Evolutionary conservation across 75 land plant genomes (phyloP).

Genomic region (Pinus tabuliformis): DNA sequence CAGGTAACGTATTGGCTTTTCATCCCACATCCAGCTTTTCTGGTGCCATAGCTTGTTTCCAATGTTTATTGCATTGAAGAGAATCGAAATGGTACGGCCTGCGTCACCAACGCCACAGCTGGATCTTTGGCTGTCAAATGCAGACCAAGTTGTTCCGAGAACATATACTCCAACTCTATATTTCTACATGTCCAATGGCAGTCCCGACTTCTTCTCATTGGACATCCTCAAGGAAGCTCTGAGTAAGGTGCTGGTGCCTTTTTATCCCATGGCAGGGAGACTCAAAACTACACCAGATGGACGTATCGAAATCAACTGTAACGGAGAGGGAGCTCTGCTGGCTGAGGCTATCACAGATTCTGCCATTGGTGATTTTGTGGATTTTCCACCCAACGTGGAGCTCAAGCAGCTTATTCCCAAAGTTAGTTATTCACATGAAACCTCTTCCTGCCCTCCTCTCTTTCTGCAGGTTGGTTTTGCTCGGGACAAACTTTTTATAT

Average conservation of each 20-base stretch:
- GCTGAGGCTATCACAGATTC: no score
- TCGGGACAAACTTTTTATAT: no score
- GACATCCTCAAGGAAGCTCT: constrained; percentile 36
- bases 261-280: constrained; percentile 72
- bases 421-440: constrained; percentile 27
- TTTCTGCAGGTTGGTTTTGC: constrained; percentile 36
- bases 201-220: constrained; percentile 27
- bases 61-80: no score
- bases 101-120: no score
- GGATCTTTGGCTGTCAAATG: constrained; percentile 57
- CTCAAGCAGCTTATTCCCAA: constrained; percentile 30
- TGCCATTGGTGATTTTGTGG: no score
- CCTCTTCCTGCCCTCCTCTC: constrained; percentile 49
- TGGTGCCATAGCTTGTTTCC: no score
- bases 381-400: no score
- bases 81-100: no score
- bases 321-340: constrained; percentile 44
- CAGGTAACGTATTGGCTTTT: no score
- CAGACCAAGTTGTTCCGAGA: constrained; percentile 44
- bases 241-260: constrained; percentile 49
- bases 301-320: constrained; percentile 56
- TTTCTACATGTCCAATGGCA: constrained; percentile 39
- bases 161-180: constrained; percentile 54
- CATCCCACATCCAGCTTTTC: no score
- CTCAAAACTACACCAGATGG: constrained; percentile 36